Conservation (phyloP, 2,329 filamentous ascomycete species). For the Exserohilum rostratum region DNA sequence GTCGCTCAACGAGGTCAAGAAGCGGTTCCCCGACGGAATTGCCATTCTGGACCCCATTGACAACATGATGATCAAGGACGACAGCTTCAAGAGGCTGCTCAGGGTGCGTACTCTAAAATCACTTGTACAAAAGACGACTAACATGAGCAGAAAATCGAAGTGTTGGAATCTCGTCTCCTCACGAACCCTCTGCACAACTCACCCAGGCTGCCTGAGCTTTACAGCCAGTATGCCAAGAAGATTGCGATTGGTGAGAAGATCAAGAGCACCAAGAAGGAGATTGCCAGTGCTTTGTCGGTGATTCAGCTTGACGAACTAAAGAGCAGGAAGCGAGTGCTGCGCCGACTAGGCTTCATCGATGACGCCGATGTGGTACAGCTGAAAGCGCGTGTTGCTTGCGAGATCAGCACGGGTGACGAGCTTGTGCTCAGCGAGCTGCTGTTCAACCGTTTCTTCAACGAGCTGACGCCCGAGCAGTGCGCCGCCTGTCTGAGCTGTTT, state of each 20-base stretch:
- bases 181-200: slow-evolving; percentile 92
- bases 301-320: slow-evolving; percentile 96
- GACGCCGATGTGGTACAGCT: slow-evolving; percentile 94
- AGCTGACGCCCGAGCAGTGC: slow-evolving; percentile 83
- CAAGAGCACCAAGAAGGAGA: slow-evolving; percentile 86
- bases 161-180: slow-evolving; percentile 87
- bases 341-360: slow-evolving; percentile 93
- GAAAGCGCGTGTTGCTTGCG: slow-evolving; percentile 95
- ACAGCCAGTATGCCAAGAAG: slow-evolving; percentile 85
- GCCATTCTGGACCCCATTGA: slow-evolving; percentile 90
- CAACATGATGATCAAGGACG: slow-evolving; percentile 93
- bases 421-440: slow-evolving; percentile 89
- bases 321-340: slow-evolving; percentile 90
- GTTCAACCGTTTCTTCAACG: slow-evolving; percentile 98
- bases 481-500: slow-evolving; percentile 90
- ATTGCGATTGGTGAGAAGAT: slow-evolving; percentile 77
- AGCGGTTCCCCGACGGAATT: slow-evolving; percentile 90
- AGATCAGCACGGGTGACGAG: slow-evolving; percentile 97
- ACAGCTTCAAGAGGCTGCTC: slow-evolving; percentile 89
- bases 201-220: slow-evolving; percentile 80
- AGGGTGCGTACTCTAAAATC: slow-evolving; percentile 52
- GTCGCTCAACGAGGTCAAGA: slow-evolving; percentile 76
- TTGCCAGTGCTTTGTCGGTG: slow-evolving; percentile 81
- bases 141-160: slow-evolving; percentile 82
- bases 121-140: slow-evolving; percentile 5